phyloP scores from a whole-genome alignment of 2,329 filamentous ascomycete species.

The Plenodomus tracheiphilus region DNA sequence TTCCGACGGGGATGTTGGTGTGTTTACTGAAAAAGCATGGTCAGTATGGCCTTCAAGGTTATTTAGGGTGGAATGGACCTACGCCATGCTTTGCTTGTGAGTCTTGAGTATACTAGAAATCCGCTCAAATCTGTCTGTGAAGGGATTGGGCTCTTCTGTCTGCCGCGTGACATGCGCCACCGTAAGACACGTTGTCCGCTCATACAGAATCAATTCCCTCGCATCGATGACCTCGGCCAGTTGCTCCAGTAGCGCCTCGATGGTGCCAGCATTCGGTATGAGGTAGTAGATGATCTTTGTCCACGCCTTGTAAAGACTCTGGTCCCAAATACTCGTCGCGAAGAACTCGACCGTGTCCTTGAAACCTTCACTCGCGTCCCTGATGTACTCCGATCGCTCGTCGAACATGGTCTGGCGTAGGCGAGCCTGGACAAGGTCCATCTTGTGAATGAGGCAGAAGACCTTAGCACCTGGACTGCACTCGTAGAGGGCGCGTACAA shows the following conservation, averaged over 20 bases:
- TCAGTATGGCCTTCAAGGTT: neutral
- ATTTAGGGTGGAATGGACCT: constrained; percentile 37
- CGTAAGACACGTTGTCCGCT: constrained; percentile 92
- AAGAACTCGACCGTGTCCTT: constrained; percentile 74
- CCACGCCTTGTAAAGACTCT: constrained; percentile 97
- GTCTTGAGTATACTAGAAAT: constrained; percentile 98
- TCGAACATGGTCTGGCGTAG: constrained; percentile 82
- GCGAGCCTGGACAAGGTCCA: constrained; percentile 87
- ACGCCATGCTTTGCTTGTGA: constrained; percentile 80
- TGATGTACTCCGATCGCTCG: constrained; percentile 76
- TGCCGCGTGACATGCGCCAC: constrained; percentile 88
- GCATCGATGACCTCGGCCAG: constrained; percentile 86
- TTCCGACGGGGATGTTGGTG: constrained; percentile 77
- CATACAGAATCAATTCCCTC: constrained; percentile 91
- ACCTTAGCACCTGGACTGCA: constrained; percentile 81
- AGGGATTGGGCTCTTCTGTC: constrained; percentile 78
- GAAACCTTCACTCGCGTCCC: constrained; percentile 72
- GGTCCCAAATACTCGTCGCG: constrained; percentile 97
- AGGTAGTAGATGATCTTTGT: constrained; percentile 96
- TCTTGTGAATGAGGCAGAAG: constrained; percentile 97
- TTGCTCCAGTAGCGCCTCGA: constrained; percentile 81
- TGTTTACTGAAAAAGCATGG: constrained; percentile 62
- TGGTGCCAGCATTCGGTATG: constrained; percentile 88
- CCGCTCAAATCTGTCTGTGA: constrained; percentile 88
- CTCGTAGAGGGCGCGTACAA: constrained; percentile 85